Evolutionary conservation across 345 rosid genomes (phyloP).

Genomic region (Balakata baccata): DNA sequence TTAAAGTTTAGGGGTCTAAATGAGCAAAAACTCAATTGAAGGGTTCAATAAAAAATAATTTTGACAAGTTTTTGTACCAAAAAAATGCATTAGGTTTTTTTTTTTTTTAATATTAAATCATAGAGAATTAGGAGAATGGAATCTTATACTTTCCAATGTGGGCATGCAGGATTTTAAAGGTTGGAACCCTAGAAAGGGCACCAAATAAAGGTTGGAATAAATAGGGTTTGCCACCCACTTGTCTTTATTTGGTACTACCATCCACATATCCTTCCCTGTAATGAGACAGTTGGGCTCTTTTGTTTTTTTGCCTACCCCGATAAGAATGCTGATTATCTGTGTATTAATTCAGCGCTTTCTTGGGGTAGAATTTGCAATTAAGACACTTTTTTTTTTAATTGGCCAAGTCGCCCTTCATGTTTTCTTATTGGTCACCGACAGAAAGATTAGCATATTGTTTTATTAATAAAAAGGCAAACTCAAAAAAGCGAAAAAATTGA

Average conservation of each 20-base stretch:
- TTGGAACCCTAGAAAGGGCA: conserved; percentile 18
- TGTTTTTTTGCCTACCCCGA: not conserved
- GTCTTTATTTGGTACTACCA: conserved; percentile 8
- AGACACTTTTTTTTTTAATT: not conserved
- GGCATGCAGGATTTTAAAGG: not conserved
- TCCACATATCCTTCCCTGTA: conserved; percentile 17
- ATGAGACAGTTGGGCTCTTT: conserved; percentile 14
- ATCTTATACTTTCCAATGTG: conserved; percentile 23
- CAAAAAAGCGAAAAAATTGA: too few relatives aligned
- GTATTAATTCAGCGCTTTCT: not conserved
- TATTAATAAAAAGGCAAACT: not conserved
- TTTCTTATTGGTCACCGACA: not conserved
- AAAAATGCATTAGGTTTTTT: too few relatives aligned
- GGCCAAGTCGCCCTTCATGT: not conserved
- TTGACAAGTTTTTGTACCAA: too few relatives aligned
- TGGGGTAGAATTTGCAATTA: not conserved
- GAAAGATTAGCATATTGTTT: not conserved
- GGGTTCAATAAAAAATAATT: too few relatives aligned
- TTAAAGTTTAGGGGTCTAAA: too few relatives aligned
- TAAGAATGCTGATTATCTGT: not conserved
- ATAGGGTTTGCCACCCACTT: conserved; percentile 17
- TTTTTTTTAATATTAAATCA: not conserved
- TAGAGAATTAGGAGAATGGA: conserved; percentile 14
- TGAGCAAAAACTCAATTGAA: too few relatives aligned
- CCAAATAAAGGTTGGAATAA: conserved; percentile 17